phyloP scores from a whole-genome alignment of 495 filamentous ascomycete species.

The Poronia punctata region DNA sequence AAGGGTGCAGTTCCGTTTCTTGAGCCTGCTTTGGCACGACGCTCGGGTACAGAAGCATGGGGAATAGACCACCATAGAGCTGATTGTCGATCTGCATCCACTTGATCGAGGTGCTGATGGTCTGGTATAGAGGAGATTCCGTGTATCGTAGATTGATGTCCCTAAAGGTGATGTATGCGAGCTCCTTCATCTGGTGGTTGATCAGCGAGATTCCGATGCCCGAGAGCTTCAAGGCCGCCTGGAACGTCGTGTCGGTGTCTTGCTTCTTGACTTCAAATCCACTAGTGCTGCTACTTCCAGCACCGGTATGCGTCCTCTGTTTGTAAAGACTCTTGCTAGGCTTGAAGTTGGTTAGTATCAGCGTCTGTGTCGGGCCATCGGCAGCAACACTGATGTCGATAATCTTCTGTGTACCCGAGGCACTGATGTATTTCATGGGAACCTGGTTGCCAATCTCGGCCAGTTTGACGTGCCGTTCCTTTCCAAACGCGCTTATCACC shows the following conservation, averaged over 20 bases:
- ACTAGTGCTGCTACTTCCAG: constrained; percentile 38
- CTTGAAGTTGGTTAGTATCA: constrained; percentile 92
- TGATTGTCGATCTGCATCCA: constrained; percentile 99
- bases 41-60: constrained; percentile 92
- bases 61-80: constrained; percentile 95
- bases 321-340: constrained; percentile 90
- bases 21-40: constrained; percentile 98
- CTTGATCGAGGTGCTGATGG: constrained; percentile 79
- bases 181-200: constrained; percentile 83
- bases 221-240: constrained; percentile 76
- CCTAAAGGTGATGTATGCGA: constrained; percentile 89
- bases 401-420: constrained; percentile 62
- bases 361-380: constrained; percentile 88
- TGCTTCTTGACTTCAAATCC: constrained; percentile 91
- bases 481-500: constrained; percentile 68
- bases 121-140: constrained; percentile 90
- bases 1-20: constrained; percentile 95
- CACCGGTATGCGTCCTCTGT: constrained; percentile 62
- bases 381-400: constrained; percentile 95
- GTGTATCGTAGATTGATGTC: constrained; percentile 87
- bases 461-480: constrained; percentile 83
- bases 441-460: constrained; percentile 93
- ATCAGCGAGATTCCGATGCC: constrained; percentile 91
- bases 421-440: constrained; percentile 66
- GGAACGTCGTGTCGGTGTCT: constrained; percentile 81